These are phyloP conservation scores for Xylaria curta DNA, from an alignment of 495 filamentous ascomycete species.

Conservation along the genomic window DNA sequence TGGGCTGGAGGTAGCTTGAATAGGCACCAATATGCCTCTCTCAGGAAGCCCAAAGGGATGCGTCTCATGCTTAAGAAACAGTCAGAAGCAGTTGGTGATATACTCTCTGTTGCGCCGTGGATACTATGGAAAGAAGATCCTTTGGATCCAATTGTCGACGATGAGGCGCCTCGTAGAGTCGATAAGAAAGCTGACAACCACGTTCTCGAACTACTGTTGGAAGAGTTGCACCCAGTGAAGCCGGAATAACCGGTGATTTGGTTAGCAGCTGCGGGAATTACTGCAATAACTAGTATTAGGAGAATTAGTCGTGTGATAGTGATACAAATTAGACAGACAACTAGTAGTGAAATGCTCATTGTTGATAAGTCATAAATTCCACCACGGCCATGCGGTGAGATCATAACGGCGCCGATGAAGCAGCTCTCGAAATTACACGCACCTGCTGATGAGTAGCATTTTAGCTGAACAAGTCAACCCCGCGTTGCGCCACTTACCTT, in stretches of 20 bases:
- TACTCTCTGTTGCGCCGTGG: neutral
- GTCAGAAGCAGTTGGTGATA: neutral
- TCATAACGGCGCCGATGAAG: no score
- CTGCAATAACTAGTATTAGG: neutral
- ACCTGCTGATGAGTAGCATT: neutral
- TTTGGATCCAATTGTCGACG: neutral
- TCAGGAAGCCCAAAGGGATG: no score
- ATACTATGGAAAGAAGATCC: neutral
- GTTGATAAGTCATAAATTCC: neutral
- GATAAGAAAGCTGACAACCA: neutral
- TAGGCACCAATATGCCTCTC: no score
- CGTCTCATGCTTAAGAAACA: neutral
- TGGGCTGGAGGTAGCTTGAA: no score
- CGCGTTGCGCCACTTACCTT: neutral
- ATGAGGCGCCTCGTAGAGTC: neutral
- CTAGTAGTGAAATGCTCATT: neutral
- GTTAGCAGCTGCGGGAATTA: neutral
- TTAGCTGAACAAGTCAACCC: neutral
- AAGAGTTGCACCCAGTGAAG: neutral
- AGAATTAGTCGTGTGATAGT: neutral
- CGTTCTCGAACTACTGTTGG: neutral
- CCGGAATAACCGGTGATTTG: neutral
- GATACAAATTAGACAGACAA: neutral
- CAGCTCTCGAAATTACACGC: no score
- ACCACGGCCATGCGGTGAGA: no score